Percentiles rank a stretch among this genome's conserved stretches.
These are phyloP conservation scores for Bryum argenteum DNA, from an alignment of 225 moss, liverwort and hornwort genomes.

Conservation along the genomic window DNA sequence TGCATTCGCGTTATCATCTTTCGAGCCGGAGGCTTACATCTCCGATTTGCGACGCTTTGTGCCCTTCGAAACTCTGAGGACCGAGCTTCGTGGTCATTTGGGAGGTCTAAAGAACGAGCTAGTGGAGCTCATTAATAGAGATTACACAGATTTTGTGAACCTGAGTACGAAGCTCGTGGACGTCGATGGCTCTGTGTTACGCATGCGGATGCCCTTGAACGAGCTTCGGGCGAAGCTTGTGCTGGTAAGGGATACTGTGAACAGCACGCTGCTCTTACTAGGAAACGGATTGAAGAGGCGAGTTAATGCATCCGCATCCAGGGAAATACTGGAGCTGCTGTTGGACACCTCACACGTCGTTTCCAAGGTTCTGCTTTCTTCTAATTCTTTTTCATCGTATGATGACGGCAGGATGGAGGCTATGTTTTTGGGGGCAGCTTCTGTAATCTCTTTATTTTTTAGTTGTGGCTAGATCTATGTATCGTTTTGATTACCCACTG, in stretches of 20 bases:
- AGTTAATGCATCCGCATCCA: slow-evolving; percentile 78
- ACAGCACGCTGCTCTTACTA: slow-evolving; percentile 68
- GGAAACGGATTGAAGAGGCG: slow-evolving; percentile 86
- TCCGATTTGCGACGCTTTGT: slow-evolving; percentile 83
- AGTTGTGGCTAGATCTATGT: not conserved
- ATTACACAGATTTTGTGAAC: slow-evolving; percentile 89
- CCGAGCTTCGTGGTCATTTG: slow-evolving; percentile 81
- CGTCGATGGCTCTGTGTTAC: slow-evolving; percentile 90
- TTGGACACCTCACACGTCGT: slow-evolving; percentile 93
- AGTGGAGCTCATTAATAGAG: slow-evolving; percentile 93
- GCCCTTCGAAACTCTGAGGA: slow-evolving; percentile 79
- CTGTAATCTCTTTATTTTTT: not conserved
- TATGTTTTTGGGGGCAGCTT: not conserved
- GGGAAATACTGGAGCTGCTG: slow-evolving; percentile 82
- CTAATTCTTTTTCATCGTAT: slow-evolving; percentile 17
- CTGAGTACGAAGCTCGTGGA: slow-evolving; percentile 90
- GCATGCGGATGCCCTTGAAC: slow-evolving; percentile 92
- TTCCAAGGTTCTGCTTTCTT: slow-evolving; percentile 66
- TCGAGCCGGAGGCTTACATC: slow-evolving; percentile 87
- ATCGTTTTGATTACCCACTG: no score
- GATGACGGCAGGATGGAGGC: slow-evolving; percentile 1
- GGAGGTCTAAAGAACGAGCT: slow-evolving; percentile 84
- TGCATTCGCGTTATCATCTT: slow-evolving; percentile 63
- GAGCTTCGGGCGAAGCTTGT: slow-evolving; percentile 77
- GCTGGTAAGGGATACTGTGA: slow-evolving; percentile 67